Base-by-base conservation (phyloP, 164 flowering plant genomes). In the Umbilicus rupestris region DNA sequence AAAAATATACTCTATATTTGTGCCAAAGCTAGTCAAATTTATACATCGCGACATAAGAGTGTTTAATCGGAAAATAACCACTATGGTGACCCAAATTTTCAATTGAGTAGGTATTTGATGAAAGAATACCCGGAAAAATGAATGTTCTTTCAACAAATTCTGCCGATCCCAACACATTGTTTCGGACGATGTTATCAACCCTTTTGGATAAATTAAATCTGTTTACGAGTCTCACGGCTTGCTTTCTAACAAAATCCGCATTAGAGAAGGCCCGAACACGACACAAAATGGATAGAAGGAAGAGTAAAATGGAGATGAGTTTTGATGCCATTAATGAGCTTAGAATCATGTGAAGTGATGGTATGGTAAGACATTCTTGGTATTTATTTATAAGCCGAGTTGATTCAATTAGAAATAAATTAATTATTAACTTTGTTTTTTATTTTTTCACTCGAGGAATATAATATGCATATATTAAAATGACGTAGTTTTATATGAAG, bases 31-130 rank as follows among this genome's bases (percentile, higher is more conserved):
- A 35, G 37, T 35, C 7, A 10, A 46, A 17, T 3, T 26, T 15
- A 3, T 65, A 90, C 97, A 81, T 87, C 2, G 95, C 92, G 47
- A 69, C 87, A 57, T 79, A 77, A 33, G 90, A 79, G 46, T 87
- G 83, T 67, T 76, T 62, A 62, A 90, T 75, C 57, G 78, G 68
- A 66, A 84, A 88, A 69, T 88, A 90, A 3, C 97, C 96, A 24
- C 93, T 91, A 75, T 82, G 83, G 64, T 90, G 97, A n/a, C 91
- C 97, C 33, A 90, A 73, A n/a, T 90, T 89, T 7, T 85, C 86
- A 1, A 73, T 74, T 9, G 91, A 67, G n/a, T n/a, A n/a, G 39
- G 72, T 76, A 0, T 62, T 75, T 28, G 71, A 41, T 16, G 39
- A 76, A n/a, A 12, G 9, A 12, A 59, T 3, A 64, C 70, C 69